Evolutionary conservation across 352 stramenopile species (phyloP).

Genomic region (Phytophthora litchii): DNA sequence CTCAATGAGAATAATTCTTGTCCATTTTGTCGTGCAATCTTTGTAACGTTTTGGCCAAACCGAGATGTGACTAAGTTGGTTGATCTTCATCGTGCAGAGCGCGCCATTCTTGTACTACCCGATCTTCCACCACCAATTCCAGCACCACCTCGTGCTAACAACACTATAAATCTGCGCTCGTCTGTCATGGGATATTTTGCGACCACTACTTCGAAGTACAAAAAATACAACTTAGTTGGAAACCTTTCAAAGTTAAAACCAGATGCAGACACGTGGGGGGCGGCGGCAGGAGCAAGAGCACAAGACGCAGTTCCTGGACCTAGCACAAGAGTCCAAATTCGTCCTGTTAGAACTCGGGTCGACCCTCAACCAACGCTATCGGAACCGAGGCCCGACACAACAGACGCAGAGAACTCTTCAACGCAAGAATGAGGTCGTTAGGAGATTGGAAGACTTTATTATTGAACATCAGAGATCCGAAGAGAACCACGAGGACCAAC

Average conservation of each 20-base stretch:
- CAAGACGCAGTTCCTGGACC: constrained; percentile 4
- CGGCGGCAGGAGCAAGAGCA: not conserved
- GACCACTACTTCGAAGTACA: too few relatives aligned
- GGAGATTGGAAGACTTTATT: constrained; percentile 15
- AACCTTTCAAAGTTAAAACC: not conserved
- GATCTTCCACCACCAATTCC: not conserved
- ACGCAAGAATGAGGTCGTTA: constrained; percentile 22
- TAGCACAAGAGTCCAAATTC: constrained; percentile 15
- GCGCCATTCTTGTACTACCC: not conserved
- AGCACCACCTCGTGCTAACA: too few relatives aligned
- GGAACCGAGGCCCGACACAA: constrained; percentile 4
- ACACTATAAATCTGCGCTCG: too few relatives aligned
- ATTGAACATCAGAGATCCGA: not conserved
- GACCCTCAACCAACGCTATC: constrained; percentile 14
- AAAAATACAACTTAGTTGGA: too few relatives aligned
- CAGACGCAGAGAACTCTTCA: constrained; percentile 18
- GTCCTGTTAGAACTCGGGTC: constrained; percentile 7
- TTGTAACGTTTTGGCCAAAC: not conserved
- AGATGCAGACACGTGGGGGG: constrained; percentile 4
- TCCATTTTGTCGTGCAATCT: constrained; percentile 11
- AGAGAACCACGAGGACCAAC: constrained; percentile 1
- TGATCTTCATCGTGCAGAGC: constrained; percentile 7
- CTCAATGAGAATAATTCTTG: not conserved
- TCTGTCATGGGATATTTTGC: too few relatives aligned
- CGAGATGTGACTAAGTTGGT: constrained; percentile 17